Percentiles rank a stretch among this genome's conserved stretches.
Conservation (phyloP, 2,329 filamentous ascomycete genomes). For the Sphaerulina vaccinii region DNA sequence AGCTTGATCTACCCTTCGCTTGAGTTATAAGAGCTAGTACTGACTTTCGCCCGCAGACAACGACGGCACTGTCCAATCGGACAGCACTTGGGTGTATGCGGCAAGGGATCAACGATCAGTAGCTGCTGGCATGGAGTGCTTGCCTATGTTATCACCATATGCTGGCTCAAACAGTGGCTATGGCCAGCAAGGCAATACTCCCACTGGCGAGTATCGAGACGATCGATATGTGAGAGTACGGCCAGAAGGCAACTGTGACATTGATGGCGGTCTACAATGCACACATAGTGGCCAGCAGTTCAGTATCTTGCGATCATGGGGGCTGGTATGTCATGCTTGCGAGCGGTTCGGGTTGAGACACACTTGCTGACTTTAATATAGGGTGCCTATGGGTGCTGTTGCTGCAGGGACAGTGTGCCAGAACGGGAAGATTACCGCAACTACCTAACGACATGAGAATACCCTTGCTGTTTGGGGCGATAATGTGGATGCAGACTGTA, state of each 20-base stretch:
- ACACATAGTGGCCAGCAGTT: constrained; percentile 31
- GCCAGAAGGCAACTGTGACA: constrained; percentile 32
- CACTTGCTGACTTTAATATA: background rate
- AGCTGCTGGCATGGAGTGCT: constrained; percentile 40
- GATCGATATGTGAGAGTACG: constrained; percentile 35
- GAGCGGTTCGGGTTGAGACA: background rate
- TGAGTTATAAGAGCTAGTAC: constrained; percentile 15
- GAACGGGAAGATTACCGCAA: constrained; percentile 18
- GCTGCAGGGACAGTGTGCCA: constrained; percentile 33
- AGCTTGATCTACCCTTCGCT: constrained; percentile 12
- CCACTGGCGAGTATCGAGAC: constrained; percentile 34
- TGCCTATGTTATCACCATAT: constrained; percentile 35
- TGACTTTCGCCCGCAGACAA: constrained; percentile 41
- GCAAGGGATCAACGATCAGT: constrained; percentile 32
- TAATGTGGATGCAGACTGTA: background rate
- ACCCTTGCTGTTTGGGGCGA: background rate
- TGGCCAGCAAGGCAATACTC: constrained; percentile 31
- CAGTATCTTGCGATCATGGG: constrained; percentile 34
- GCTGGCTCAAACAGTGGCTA: constrained; percentile 19
- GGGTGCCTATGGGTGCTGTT: constrained; percentile 34
- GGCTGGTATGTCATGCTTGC: constrained; percentile 26
- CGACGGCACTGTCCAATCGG: constrained; percentile 22
- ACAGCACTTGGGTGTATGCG: constrained; percentile 34
- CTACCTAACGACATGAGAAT: background rate
- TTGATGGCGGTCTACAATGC: constrained; percentile 32